Base-by-base conservation (phyloP, 2,329 filamentous ascomycete genomes). In the Sclerotinia spermophila region DNA sequence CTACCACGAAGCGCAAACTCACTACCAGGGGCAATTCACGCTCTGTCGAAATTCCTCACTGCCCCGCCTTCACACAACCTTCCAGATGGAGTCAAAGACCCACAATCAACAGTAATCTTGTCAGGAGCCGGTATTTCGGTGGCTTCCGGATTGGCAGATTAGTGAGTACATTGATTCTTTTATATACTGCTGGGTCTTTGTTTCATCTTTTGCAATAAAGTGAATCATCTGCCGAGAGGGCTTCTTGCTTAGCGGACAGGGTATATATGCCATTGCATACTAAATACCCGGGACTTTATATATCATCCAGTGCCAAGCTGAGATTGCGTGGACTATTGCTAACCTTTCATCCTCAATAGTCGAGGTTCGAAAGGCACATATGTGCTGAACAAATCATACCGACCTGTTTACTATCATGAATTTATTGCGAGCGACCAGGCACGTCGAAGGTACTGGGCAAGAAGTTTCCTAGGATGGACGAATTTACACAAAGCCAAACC, bases 121-220 rank as follows among this genome's bases (percentile, higher is more conserved):
- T 90, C 94, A 0, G 96, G 96, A 17, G 96, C 96, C 3, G 96
- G 96, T 3, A 92, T 99, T 66, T 97, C 93, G 1, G 95, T 98
- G 13, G 92, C 94, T 5, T 97, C 93, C 17, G 96, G 96, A 0
- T 86, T 99, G 44, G 92, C 95, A 42, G 96, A 99, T 81, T 99
- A 99, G 80, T 86, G 96, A 69, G 68, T 69, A 65, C 11, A 69
- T 42, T 44, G 33, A 19, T 38, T 69, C 38, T 42, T 65, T n/a
- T 27, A 55, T 38, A 35, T 15, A 15, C 15, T n/a, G n/a, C 19
- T 51, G 17, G 35, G 21, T 30, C 48, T 21, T 17, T 38, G 67
- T 51, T 67, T 61, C 67, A 68, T 61, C 42, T 30, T 17, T 30
- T 27, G 53, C 51, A 35, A 58, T 21, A 44, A 15, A 30, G 56